Conservation (phyloP, 2,329 filamentous ascomycete genomes). For the Trichoderma sp. region DNA sequence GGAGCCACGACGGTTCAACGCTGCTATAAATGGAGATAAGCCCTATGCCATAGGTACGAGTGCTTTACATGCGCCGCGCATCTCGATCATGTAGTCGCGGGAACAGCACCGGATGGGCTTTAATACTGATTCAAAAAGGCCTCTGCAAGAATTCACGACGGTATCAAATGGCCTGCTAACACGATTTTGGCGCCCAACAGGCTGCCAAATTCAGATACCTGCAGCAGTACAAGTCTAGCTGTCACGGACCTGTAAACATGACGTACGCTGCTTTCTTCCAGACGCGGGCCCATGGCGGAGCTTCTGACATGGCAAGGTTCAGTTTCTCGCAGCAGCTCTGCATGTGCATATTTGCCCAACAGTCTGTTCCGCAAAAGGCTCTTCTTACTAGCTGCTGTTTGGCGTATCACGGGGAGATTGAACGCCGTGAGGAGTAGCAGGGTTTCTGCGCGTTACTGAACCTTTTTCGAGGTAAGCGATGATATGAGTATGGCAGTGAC, state of each 20-base stretch:
- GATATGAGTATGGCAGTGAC: constrained; percentile 2
- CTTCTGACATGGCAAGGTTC: constrained; percentile 20
- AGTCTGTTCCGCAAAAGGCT: constrained; percentile 13
- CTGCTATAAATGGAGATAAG: constrained; percentile 1
- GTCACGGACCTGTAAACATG: constrained; percentile 22
- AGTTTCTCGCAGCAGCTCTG: constrained; percentile 16
- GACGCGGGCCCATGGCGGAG: constrained; percentile 18
- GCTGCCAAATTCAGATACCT: neutral
- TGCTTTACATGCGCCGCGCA: neutral
- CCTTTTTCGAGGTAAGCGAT: neutral
- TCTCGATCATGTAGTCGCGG: neutral
- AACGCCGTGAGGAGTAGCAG: constrained; percentile 18
- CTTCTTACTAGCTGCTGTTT: neutral
- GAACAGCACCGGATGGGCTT: neutral
- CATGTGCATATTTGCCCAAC: constrained; percentile 21
- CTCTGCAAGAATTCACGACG: neutral
- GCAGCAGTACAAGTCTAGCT: neutral
- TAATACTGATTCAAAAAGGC: neutral
- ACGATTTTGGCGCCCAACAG: constrained; percentile 9
- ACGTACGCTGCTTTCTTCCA: constrained; percentile 18
- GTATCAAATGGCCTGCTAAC: neutral
- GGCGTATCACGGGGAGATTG: neutral
- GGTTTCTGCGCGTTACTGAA: neutral
- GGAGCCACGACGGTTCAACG: neutral
- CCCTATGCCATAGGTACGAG: neutral